These are phyloP conservation scores for Aphanomyces euteiches DNA, from an alignment of 352 stramenopile species.

Conservation along the genomic window DNA sequence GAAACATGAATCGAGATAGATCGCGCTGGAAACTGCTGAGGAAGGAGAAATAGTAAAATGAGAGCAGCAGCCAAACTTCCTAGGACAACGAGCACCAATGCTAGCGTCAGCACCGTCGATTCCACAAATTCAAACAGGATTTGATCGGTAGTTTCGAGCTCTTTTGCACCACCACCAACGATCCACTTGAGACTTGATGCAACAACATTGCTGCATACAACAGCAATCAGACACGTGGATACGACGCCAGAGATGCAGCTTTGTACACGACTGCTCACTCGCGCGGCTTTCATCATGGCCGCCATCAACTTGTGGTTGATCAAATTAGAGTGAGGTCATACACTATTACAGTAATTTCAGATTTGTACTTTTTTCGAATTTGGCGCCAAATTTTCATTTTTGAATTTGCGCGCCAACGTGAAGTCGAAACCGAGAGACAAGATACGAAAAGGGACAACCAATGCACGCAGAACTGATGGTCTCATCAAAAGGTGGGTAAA, in stretches of 20 bases:
- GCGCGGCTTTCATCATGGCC: neutral
- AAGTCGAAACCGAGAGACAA: too few relatives aligned
- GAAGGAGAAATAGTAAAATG: constrained; percentile 19
- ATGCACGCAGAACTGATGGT: too few relatives aligned
- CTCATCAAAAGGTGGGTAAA: too few relatives aligned
- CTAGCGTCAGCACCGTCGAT: constrained; percentile 5
- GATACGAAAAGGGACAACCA: too few relatives aligned
- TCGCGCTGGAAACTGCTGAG: constrained; percentile 11
- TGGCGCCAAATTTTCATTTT: too few relatives aligned
- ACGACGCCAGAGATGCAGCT: constrained; percentile 17
- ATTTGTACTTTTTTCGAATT: too few relatives aligned
- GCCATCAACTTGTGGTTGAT: neutral
- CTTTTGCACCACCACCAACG: neutral
- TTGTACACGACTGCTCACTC: constrained; percentile 14
- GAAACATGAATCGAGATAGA: neutral
- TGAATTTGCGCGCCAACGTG: too few relatives aligned
- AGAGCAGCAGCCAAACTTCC: neutral
- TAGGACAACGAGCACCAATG: constrained; percentile 13
- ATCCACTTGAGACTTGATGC: neutral
- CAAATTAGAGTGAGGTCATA: neutral
- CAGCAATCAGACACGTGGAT: neutral
- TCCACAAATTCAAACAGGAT: neutral
- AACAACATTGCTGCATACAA: neutral
- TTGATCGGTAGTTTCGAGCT: neutral
- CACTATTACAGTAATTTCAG: neutral